Evolutionary conservation across 2,329 filamentous ascomycete species (phyloP).

Genomic region (Thyridium curvatum): DNA sequence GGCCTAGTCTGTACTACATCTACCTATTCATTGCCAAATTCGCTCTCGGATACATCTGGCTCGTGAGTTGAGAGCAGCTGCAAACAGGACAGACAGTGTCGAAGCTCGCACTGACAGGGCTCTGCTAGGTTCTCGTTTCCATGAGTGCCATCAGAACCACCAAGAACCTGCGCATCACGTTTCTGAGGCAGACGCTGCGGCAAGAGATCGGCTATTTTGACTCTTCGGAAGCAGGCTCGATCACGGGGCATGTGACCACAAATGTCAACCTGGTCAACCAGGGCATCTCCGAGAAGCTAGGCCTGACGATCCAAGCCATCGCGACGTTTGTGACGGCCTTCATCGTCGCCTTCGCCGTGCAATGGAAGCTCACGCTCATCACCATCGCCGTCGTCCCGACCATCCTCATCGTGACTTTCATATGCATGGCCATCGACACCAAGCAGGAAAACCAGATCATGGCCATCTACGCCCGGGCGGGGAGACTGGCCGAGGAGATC

Average conservation of each 20-base stretch:
- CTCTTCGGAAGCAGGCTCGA: slow-evolving; percentile 84
- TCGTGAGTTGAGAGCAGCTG: slow-evolving; percentile 26
- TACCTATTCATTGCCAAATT: slow-evolving; percentile 53
- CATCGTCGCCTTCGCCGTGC: slow-evolving; percentile 24
- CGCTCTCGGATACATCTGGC: slow-evolving; percentile 45
- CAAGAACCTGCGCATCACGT: slow-evolving; percentile 28
- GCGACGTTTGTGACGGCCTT: slow-evolving; percentile 26
- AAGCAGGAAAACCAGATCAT: not conserved
- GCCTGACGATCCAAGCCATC: slow-evolving; percentile 22
- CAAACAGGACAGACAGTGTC: not conserved
- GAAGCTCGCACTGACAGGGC: not conserved
- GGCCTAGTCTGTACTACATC: slow-evolving; percentile 44
- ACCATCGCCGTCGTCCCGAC: slow-evolving; percentile 38
- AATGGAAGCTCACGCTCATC: slow-evolving; percentile 34
- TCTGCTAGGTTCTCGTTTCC: slow-evolving; percentile 25
- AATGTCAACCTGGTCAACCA: slow-evolving; percentile 68
- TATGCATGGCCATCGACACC: slow-evolving; percentile 13
- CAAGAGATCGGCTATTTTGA: slow-evolving; percentile 75
- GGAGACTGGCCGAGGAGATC: slow-evolving; percentile 40
- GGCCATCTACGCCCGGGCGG: slow-evolving; percentile 21
- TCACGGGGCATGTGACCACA: slow-evolving; percentile 88
- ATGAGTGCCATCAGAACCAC: slow-evolving; percentile 28
- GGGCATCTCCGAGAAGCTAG: slow-evolving; percentile 28
- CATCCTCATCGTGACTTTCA: slow-evolving; percentile 30
- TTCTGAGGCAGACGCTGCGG: slow-evolving; percentile 25